Evolutionary conservation across 495 filamentous ascomycete genomes (phyloP).

Genomic region (Glonium stellatum): DNA sequence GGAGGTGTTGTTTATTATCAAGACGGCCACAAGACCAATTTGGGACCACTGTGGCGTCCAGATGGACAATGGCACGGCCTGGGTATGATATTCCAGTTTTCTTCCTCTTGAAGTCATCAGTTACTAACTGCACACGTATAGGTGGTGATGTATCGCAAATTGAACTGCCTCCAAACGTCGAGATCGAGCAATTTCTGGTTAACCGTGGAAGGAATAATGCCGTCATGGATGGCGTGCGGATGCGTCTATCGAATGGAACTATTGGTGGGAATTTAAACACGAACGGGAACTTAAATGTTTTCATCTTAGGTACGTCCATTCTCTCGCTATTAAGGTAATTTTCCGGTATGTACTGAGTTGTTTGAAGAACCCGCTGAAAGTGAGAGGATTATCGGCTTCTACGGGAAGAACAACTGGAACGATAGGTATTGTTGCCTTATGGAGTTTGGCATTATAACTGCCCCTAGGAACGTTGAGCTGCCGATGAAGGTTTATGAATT

Average conservation of each 20-base stretch:
- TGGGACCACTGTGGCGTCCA: conserved; percentile 27
- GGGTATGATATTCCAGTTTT: conserved; percentile 1
- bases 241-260: conserved; percentile 36
- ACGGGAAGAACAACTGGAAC: conserved; percentile 33
- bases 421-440: conserved; percentile 13
- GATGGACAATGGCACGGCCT: conserved; percentile 11
- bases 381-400: conserved; percentile 42
- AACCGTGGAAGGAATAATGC: conserved; percentile 1
- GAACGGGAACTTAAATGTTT: not conserved
- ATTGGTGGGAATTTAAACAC: conserved; percentile 33
- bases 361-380: conserved; percentile 26
- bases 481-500: conserved; percentile 36
- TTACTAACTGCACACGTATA: too few relatives aligned
- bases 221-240: conserved; percentile 34
- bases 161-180: conserved; percentile 27
- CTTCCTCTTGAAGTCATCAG: too few relatives aligned
- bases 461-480: conserved; percentile 34
- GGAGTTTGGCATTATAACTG: conserved; percentile 42
- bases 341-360: not conserved
- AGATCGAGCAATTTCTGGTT: conserved; percentile 34
- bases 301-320: not conserved
- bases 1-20: conserved; percentile 38
- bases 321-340: not conserved
- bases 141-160: conserved; percentile 33
- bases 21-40: conserved; percentile 34